These are phyloP conservation scores for Vanderwaltozyma verrucispora DNA, from an alignment of 805 yeast species.

Conservation along the genomic window DNA sequence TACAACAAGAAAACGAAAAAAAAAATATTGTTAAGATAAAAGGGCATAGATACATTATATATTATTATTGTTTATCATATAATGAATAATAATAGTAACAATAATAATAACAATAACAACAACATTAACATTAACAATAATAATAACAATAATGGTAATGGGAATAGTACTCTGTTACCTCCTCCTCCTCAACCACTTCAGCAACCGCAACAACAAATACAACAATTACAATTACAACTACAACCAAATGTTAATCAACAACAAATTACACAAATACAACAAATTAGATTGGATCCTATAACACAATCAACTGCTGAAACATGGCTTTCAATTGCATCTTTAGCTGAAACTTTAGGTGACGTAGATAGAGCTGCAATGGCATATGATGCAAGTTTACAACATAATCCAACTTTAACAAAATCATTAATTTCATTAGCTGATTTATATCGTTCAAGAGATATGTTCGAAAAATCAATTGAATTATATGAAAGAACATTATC, in stretches of 20 bases:
- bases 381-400: slow-evolving; percentile 78
- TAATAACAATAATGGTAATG: background rate
- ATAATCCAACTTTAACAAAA: slow-evolving; percentile 75
- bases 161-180: background rate
- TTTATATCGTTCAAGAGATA: slow-evolving; percentile 77
- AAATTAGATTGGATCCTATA: slow-evolving; percentile 26
- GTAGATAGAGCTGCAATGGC: slow-evolving; percentile 81
- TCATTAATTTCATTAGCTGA: slow-evolving; percentile 81
- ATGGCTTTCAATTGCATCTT: slow-evolving; percentile 80
- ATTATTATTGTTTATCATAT: too few species aligned
- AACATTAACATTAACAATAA: background rate
- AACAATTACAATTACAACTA: slow-evolving; percentile 11
- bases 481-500: slow-evolving; percentile 79
- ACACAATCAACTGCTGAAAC: slow-evolving; percentile 60
- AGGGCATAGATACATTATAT: too few species aligned
- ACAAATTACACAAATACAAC: background rate
- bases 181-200: slow-evolving; percentile 5
- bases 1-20: too few species aligned
- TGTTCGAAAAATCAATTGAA: slow-evolving; percentile 90
- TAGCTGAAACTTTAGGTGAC: slow-evolving; percentile 84
- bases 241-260: too few species aligned
- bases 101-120: too few species aligned
- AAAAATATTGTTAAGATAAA: too few species aligned
- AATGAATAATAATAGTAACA: too few species aligned
- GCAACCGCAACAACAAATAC: slow-evolving; percentile 18